These are phyloP conservation scores for Coleophoma cylindrospora DNA, from an alignment of 2,329 filamentous ascomycete genomes.

Conservation along the genomic window DNA sequence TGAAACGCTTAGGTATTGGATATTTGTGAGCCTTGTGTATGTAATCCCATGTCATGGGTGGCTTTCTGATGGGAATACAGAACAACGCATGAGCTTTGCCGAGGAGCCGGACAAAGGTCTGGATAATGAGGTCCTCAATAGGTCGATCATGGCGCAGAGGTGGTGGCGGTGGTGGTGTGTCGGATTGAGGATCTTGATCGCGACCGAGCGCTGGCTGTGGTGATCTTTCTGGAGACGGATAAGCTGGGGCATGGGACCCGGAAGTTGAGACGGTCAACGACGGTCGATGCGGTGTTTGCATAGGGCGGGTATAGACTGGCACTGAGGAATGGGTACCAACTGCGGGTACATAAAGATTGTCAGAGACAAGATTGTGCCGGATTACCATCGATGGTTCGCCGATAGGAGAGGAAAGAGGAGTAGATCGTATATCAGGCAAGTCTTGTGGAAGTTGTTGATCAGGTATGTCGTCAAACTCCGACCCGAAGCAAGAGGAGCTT, in stretches of 20 bases:
- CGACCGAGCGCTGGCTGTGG: conserved; percentile 2
- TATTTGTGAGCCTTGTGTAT: conserved; percentile 19
- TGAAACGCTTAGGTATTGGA: conserved; percentile 18
- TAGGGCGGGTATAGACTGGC: neutral
- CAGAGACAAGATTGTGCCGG: neutral
- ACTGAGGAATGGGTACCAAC: neutral
- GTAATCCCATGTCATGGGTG: conserved; percentile 20
- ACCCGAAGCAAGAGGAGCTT: no score
- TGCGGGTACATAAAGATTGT: neutral
- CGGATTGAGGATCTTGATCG: conserved; percentile 2
- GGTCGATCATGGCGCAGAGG: conserved; percentile 17
- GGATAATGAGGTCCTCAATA: conserved; percentile 23
- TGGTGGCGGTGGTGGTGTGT: conserved; percentile 12
- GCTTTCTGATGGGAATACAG: conserved; percentile 11
- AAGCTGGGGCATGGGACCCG: neutral
- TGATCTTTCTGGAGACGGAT: conserved; percentile 4
- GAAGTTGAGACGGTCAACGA: conserved; percentile 1
- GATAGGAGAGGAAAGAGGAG: no score
- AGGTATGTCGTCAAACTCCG: no score
- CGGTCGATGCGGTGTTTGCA: conserved; percentile 2
- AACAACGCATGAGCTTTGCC: conserved; percentile 18
- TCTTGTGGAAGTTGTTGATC: no score
- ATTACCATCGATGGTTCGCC: no score
- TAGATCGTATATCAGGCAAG: no score
- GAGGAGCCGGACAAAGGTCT: conserved; percentile 20